These are phyloP conservation scores for Clohesyomyces aquaticus DNA, from an alignment of 495 filamentous ascomycete species.

Conservation along the genomic window DNA sequence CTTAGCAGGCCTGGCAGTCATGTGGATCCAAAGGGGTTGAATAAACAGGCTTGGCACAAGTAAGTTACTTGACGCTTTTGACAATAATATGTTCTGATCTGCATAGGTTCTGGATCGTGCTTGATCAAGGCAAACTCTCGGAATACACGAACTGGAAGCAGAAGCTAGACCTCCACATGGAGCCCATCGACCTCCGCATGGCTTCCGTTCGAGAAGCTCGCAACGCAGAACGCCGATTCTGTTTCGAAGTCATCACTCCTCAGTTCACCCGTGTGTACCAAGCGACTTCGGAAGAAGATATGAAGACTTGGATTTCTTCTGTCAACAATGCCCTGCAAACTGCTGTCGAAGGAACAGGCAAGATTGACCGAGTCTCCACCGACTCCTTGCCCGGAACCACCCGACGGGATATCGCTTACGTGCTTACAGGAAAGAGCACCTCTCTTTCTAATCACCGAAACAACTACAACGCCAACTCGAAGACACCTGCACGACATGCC, in stretches of 20 bases:
- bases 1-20: slow-evolving; percentile 91
- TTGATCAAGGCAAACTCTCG: slow-evolving; percentile 93
- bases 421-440: slow-evolving; percentile 89
- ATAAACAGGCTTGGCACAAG: slow-evolving; percentile 99
- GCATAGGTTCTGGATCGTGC: slow-evolving; percentile 92
- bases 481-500: slow-evolving; percentile 73
- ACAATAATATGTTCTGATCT: background rate
- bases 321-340: slow-evolving; percentile 98
- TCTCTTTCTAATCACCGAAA: slow-evolving; percentile 66
- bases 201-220: slow-evolving; percentile 95
- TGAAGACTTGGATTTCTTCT: slow-evolving; percentile 93
- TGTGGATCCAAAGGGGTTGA: slow-evolving; percentile 90
- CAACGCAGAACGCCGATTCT: slow-evolving; percentile 92
- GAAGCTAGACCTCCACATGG: slow-evolving; percentile 93
- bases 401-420: slow-evolving; percentile 83
- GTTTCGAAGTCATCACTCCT: slow-evolving; percentile 97
- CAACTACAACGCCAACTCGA: slow-evolving; percentile 56
- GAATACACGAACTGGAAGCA: slow-evolving; percentile 99
- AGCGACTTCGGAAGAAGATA: slow-evolving; percentile 95
- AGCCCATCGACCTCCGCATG: slow-evolving; percentile 95
- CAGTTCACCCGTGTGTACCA: slow-evolving; percentile 97
- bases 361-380: slow-evolving; percentile 52
- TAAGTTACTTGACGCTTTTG: slow-evolving; percentile 59
- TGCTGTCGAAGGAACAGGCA: slow-evolving; percentile 81
- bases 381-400: slow-evolving; percentile 52